Evolutionary conservation across 495 filamentous ascomycete species (phyloP).

Genomic region (Penicillium herquei): DNA sequence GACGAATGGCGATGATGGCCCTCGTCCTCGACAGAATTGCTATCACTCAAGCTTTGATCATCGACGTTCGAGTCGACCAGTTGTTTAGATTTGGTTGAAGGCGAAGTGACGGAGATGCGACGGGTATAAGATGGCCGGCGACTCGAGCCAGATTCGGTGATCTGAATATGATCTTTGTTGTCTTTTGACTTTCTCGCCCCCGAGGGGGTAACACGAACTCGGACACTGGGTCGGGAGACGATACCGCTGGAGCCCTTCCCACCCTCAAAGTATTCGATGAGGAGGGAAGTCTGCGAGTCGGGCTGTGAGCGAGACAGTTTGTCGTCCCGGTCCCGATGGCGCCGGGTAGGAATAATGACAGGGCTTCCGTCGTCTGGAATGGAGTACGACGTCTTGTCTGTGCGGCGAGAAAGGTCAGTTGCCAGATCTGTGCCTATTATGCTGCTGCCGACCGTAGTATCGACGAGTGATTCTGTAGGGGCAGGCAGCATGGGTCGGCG

Average conservation of each 20-base stretch:
- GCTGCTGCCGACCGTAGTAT: conserved; percentile 57
- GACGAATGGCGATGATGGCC: conserved; percentile 50
- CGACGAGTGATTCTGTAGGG: conserved; percentile 75
- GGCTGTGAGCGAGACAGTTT: conserved; percentile 50
- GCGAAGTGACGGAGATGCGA: conserved; percentile 59
- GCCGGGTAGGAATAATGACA: conserved; percentile 77
- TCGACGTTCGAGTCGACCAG: conserved; percentile 46
- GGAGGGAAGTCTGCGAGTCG: conserved; percentile 82
- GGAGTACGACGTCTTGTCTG: conserved; percentile 80
- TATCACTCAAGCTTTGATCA: conserved; percentile 59
- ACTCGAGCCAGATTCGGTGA: conserved; percentile 70
- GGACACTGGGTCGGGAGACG: conserved; percentile 79
- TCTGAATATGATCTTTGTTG: conserved; percentile 73
- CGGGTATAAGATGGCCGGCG: conserved; percentile 64
- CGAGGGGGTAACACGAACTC: conserved; percentile 91
- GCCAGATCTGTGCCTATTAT: conserved; percentile 70
- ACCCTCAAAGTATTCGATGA: conserved; percentile 98
- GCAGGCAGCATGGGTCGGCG: conserved; percentile 70
- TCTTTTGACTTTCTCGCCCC: conserved; percentile 52
- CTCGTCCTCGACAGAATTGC: conserved; percentile 72
- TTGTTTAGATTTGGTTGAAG: conserved; percentile 52
- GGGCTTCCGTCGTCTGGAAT: conserved; percentile 95
- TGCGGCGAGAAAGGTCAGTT: conserved; percentile 72
- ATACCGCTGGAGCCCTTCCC: conserved; percentile 62
- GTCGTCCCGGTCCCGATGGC: conserved; percentile 52